phyloP scores from a whole-genome alignment of 1,284 basidiomycete genomes.

The Apiotrichum akiyoshidainum region DNA sequence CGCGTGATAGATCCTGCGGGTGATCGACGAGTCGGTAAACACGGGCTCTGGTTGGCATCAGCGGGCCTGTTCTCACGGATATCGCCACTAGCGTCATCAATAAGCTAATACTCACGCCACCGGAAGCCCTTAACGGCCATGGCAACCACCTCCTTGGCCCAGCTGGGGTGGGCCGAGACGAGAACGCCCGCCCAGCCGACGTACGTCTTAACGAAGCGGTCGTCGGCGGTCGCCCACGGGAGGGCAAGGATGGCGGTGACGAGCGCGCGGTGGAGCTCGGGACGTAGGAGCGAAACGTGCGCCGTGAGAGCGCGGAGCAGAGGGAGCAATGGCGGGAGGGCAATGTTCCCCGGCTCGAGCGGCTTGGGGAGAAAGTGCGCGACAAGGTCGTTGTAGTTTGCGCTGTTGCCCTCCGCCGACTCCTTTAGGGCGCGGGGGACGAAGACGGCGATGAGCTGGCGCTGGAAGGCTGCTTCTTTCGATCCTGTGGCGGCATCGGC shows the following conservation, averaged over 20 bases:
- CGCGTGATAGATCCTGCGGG: constrained; percentile 78
- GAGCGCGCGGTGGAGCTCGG: constrained; percentile 66
- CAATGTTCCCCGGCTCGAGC: constrained; percentile 24
- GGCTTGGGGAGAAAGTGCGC: constrained; percentile 53
- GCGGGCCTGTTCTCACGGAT: neutral
- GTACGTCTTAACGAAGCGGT: constrained; percentile 75
- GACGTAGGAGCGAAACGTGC: constrained; percentile 57
- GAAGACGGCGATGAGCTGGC: constrained; percentile 48
- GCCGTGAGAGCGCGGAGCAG: constrained; percentile 62
- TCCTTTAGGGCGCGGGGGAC: constrained; percentile 48
- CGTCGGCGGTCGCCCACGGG: constrained; percentile 84
- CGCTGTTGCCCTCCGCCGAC: constrained; percentile 45
- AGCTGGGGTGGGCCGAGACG: constrained; percentile 88
- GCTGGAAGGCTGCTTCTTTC: constrained; percentile 46
- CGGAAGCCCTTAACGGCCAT: constrained; percentile 81
- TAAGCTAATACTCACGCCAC: constrained; percentile 63
- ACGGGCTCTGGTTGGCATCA: constrained; percentile 24
- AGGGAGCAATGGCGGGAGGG: constrained; percentile 52
- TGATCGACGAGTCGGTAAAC: constrained; percentile 53
- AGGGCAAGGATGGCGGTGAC: constrained; percentile 82
- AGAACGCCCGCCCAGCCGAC: constrained; percentile 86
- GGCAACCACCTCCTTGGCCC: constrained; percentile 75
- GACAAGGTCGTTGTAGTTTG: constrained; percentile 56
- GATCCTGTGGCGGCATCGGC: neutral
- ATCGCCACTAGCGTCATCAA: neutral